phyloP scores from a whole-genome alignment of 2,329 filamentous ascomycete genomes.

The Calcarisporium arbuscula region DNA sequence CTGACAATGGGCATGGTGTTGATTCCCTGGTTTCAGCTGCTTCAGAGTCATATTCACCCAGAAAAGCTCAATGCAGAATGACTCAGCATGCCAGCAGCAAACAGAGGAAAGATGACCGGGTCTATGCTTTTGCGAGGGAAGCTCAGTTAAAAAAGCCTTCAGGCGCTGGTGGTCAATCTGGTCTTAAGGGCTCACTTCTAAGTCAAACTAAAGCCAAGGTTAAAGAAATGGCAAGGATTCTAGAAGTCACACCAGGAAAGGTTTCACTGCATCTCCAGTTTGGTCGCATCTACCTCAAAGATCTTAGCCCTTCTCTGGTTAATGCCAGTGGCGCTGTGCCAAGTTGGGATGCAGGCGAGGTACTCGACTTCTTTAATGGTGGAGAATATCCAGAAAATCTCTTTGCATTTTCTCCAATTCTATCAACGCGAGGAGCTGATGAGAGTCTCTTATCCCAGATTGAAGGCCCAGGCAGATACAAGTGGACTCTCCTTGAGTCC shows the following conservation, averaged over 20 bases:
- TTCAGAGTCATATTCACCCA: no score
- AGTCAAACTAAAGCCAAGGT: conserved; percentile 8
- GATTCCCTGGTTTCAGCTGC: no score
- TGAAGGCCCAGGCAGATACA: conserved; percentile 6
- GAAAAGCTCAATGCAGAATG: no score
- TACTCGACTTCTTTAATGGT: conserved; percentile 9
- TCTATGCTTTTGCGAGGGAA: no score
- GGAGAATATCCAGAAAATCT: conserved; percentile 3
- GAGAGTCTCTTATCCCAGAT: conserved; percentile 13
- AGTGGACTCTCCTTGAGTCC: conserved; percentile 14
- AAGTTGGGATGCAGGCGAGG: conserved; percentile 9
- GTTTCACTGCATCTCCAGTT: conserved; percentile 19
- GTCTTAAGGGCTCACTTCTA: no score
- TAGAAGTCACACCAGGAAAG: conserved; percentile 18
- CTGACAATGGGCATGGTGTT: no score
- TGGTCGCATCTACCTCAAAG: conserved; percentile 22
- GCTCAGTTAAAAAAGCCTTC: no score
- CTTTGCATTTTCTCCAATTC: conserved; percentile 20
- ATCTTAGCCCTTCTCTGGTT: conserved; percentile 13
- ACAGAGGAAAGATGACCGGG: no score
- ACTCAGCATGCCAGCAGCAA: no score
- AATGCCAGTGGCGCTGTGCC: conserved; percentile 14
- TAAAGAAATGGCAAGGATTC: conserved; percentile 10
- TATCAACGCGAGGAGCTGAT: conserved; percentile 21
- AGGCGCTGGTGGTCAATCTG: no score